Evolutionary conservation across 768 basidiomycete species (phyloP).

Genomic region (Suillus ampliporus): DNA sequence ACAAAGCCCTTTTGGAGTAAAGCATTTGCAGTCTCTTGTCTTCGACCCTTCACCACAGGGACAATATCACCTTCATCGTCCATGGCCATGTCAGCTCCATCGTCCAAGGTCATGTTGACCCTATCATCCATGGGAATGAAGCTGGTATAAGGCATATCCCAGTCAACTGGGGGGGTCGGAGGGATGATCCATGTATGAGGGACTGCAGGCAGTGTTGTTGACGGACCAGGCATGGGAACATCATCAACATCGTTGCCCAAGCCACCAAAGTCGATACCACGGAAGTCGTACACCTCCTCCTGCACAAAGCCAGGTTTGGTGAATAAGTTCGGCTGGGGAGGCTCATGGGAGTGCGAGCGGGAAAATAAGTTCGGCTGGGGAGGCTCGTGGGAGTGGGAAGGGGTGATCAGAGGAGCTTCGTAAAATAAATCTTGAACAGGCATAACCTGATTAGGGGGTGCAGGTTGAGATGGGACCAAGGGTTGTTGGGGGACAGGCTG

Average conservation of each 20-base stretch:
- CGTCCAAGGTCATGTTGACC: not conserved
- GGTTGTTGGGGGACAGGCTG: not conserved
- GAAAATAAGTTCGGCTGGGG: not conserved
- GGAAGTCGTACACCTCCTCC: not conserved
- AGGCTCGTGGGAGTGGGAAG: not conserved
- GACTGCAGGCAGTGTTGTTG: not conserved
- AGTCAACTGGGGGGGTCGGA: not conserved
- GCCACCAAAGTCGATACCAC: not conserved
- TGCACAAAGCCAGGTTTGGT: not conserved
- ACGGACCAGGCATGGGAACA: not conserved
- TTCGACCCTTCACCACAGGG: not conserved
- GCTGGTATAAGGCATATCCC: not conserved
- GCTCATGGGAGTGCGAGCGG: no score
- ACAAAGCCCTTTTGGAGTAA: slow-evolving; percentile 5
- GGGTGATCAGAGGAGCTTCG: not conserved
- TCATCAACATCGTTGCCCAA: not conserved
- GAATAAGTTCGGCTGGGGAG: not conserved
- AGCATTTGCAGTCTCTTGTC: not conserved
- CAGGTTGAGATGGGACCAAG: not conserved
- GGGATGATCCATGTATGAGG: not conserved
- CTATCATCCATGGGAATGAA: not conserved
- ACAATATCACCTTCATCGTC: not conserved
- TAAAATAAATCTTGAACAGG: not conserved
- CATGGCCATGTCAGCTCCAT: not conserved
- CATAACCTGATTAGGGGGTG: not conserved